Base-by-base conservation (phyloP, 441 rosid species). In the Populus tomentosa region DNA sequence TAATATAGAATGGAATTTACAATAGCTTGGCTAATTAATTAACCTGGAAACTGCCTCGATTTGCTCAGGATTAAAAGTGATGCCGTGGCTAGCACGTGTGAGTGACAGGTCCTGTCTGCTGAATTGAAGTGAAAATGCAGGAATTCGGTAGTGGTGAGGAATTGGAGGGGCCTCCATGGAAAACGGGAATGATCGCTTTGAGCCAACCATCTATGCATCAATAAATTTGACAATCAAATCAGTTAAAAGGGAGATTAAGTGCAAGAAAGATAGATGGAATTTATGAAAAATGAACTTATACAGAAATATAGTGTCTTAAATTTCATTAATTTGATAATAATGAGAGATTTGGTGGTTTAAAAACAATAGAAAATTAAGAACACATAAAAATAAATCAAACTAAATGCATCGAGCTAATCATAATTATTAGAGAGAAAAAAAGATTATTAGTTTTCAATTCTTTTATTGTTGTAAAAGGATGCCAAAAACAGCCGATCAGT, bases 131-230 rank as follows among this genome's bases (percentile, higher is more conserved):
- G 53, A 78, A 71, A 79, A 36, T 65, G 77, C 13, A 10, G 82
- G 75, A 38, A 50, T 24, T 67, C 59, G 77, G 26, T 16, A 70
- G 9, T 30, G 80, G 74, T 76, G 63, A 73, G 89, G 79, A 42
- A 28, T 67, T 7, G 61, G 79, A 50, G 78, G 78, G 66, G 66
- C 79, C 21, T 82, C 82, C 66, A 79, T 20, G 1, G 81, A 33
- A 36, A 81, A 77, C 75, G 83, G 79, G 70, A 82, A 33, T 32
- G 80, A 70, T 67, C 86, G 76, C 79, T 88, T 88, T 71, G 72
- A 11, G 40, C 84, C 85, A 35, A 33, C 63, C 42, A 86, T 80
- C 91, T 88, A 23, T 46, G 7, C 20, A 53, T 53, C 61, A 18
- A 16, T 18, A 16, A 18, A 18, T 53, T 53, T 53, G 61, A 18